Evolutionary conservation across 2,329 filamentous ascomycete species (phyloP).

Genomic region (Akanthomyces muscarius): DNA sequence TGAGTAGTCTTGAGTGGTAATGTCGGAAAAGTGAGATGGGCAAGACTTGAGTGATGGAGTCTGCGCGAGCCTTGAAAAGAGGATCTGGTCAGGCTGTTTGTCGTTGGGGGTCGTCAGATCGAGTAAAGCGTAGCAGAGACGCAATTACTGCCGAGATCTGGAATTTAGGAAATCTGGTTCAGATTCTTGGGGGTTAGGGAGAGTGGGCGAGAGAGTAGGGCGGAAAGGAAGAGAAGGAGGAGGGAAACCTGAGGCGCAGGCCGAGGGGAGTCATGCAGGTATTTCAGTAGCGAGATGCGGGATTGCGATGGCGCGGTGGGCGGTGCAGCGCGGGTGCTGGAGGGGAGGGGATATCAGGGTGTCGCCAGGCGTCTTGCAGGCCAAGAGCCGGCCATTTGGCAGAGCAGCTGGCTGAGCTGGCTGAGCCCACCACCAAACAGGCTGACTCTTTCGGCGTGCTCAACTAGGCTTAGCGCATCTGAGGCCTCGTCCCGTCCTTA

Average conservation of each 20-base stretch:
- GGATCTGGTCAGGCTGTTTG: background rate
- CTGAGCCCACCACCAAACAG: background rate
- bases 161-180: background rate
- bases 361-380: background rate
- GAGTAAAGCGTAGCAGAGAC: slow-evolving; percentile 12
- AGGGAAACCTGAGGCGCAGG: slow-evolving; percentile 28
- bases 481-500: background rate
- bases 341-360: background rate
- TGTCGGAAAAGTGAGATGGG: background rate
- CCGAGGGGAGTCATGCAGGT: slow-evolving; percentile 25
- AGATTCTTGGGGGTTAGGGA: background rate
- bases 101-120: slow-evolving; percentile 2
- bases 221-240: slow-evolving; percentile 18
- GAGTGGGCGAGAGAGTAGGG: background rate
- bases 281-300: slow-evolving; percentile 22
- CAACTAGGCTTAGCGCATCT: slow-evolving; percentile 33
- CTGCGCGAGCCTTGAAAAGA: background rate
- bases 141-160: slow-evolving; percentile 14
- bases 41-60: background rate
- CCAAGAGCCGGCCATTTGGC: background rate
- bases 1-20: too few relatives aligned
- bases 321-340: background rate
- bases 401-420: background rate
- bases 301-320: slow-evolving; percentile 21
- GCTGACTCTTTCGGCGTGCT: slow-evolving; percentile 44